phyloP scores from a whole-genome alignment of 345 rosid species.

The Sisymbrium altissimum region DNA sequence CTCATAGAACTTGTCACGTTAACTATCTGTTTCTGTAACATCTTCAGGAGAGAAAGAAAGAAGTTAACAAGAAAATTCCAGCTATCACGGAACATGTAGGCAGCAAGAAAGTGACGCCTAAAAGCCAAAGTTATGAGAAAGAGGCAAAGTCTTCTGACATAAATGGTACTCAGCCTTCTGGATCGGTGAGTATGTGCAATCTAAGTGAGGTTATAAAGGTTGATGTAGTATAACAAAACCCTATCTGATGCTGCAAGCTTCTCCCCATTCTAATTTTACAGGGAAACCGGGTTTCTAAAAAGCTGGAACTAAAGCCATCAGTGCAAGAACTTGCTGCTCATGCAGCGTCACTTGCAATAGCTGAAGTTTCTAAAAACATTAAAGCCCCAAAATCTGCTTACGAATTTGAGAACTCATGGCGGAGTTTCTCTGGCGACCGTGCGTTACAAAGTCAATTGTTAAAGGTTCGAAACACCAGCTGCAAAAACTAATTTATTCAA shows the following conservation, averaged over 20 bases:
- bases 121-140: slow-evolving; percentile 31
- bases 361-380: slow-evolving; percentile 70
- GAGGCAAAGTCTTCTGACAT: slow-evolving; percentile 22
- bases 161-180: slow-evolving; percentile 33
- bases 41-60: slow-evolving; percentile 39
- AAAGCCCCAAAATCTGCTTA: slow-evolving; percentile 74
- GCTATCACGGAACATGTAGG: slow-evolving; percentile 37
- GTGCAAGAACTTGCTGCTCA: slow-evolving; percentile 83
- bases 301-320: slow-evolving; percentile 49
- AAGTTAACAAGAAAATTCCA: slow-evolving; percentile 37
- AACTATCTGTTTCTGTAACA: not conserved
- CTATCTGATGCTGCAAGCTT: not conserved
- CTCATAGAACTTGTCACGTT: not conserved
- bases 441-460: slow-evolving; percentile 56
- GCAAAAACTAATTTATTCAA: not conserved
- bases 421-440: slow-evolving; percentile 60
- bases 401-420: slow-evolving; percentile 85
- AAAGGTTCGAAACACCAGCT: slow-evolving; percentile 48
- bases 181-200: slow-evolving; percentile 12
- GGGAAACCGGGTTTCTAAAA: slow-evolving; percentile 41
- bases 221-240: not conserved
- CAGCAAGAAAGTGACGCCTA: slow-evolving; percentile 32
- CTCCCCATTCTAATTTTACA: slow-evolving; percentile 17
- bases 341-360: slow-evolving; percentile 72
- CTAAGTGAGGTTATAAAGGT: not conserved